Conservation (phyloP, 371 early-diverging fungal genomes). For the Homolaphlyctis polyrhiza region DNA sequence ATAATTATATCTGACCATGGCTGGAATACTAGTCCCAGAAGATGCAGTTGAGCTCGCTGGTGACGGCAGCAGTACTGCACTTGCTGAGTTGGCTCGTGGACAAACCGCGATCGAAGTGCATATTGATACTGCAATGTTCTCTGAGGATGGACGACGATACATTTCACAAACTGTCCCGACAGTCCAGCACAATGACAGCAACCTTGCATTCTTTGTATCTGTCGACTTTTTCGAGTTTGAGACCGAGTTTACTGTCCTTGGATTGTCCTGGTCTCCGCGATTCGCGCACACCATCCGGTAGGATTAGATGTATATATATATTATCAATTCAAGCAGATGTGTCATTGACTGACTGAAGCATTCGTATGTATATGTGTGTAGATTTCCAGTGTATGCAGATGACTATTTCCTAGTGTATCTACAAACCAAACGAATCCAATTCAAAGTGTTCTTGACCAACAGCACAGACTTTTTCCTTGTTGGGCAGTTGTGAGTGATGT, state of each 20-base stretch:
- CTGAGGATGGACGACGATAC: constrained; percentile 24
- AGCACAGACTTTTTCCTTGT: constrained; percentile 27
- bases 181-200: constrained; percentile 3
- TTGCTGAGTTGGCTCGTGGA: constrained; percentile 16
- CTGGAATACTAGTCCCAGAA: too few relatives aligned
- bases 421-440: constrained; percentile 29
- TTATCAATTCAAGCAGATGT: too few relatives aligned
- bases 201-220: constrained; percentile 25
- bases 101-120: constrained; percentile 40
- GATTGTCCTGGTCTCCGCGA: constrained; percentile 20
- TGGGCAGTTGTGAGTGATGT: constrained; percentile 27
- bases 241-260: constrained; percentile 35
- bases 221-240: constrained; percentile 52
- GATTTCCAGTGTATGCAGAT: constrained; percentile 38
- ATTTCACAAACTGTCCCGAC: constrained; percentile 11
- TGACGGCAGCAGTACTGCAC: too few relatives aligned
- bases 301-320: too few relatives aligned
- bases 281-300: constrained; percentile 30
- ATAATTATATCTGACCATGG: too few relatives aligned
- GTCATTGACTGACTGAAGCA: background rate
- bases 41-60: too few relatives aligned
- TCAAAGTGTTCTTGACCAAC: constrained; percentile 32
- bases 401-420: constrained; percentile 44
- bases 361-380: constrained; percentile 1
- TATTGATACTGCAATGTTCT: constrained; percentile 34